Base-by-base conservation (phyloP, 495 filamentous ascomycete genomes). In the Beverwykella pulmonaria region DNA sequence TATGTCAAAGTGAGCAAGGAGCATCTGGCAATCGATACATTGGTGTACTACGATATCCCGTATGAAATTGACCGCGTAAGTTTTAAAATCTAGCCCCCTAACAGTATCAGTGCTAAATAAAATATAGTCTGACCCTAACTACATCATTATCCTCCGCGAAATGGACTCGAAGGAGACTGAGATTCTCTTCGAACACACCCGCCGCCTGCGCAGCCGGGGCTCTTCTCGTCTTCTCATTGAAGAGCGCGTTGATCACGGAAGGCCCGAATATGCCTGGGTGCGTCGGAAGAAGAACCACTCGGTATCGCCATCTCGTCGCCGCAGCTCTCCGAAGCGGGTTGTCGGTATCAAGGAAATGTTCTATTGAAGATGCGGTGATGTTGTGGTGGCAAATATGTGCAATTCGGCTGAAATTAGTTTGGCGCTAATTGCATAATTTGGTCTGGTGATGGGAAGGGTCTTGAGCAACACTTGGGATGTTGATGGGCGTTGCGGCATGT, bases 131-230 rank as follows among this genome's bases (percentile, higher is more conserved):
- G 71, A 79, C 62, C 63, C 53, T 1, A 61, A 77, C 65, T 79
- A 72, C 67, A 73, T 78, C 67, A 78, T 79, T 62, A 75, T 79
- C 61, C 65, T 76, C 7, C 77, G 75, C 52, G 77, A 79, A 50
- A 75, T 79, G 75, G 74, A 76, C 60, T 57, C 58, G 1, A 73
- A 70, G 47, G 76, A 78, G 39, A 79, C 77, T 1, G 77, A 79
- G 6, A 73, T 78, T 19, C 69, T 79, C 19, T 79, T 79, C 67
- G 77, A 79, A 58, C 77, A 79, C 53, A 79, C 77, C 23, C 71
- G 73, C 23, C 73, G 76, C 34, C 69, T 78, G 1, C 75, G 77
- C 26, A 20, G 50, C 25, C 60, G 71, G n/a, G 60, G 65, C 46
- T 49, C 56, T 32, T 55, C 29, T 25, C 61, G 61, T 41, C 67